A percentile compares a stretch with the other conserved stretches of the same genome.
These are phyloP conservation scores for Mortierella sp. DNA, from an alignment of 371 early-diverging fungal genomes.

Conservation along the genomic window DNA sequence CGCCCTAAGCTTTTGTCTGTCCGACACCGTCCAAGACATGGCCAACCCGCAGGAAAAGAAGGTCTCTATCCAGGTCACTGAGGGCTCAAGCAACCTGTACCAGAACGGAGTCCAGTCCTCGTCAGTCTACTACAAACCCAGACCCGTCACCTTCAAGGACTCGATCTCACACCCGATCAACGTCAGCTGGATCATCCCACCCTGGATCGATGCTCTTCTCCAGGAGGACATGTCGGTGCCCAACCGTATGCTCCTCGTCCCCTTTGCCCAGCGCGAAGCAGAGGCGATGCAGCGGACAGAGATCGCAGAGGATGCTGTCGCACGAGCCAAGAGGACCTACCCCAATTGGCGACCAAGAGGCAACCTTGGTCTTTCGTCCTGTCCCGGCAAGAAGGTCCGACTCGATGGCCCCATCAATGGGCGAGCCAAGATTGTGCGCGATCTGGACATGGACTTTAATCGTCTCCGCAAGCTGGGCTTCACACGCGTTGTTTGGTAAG, in stretches of 20 bases:
- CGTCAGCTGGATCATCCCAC: conserved; percentile 71
- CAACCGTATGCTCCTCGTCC: conserved; percentile 53
- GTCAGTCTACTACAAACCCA: conserved; percentile 20
- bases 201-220: conserved; percentile 46
- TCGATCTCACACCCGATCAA: conserved; percentile 72
- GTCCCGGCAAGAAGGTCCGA: conserved; percentile 89
- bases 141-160: conserved; percentile 57
- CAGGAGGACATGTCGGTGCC: conserved; percentile 58
- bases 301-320: conserved; percentile 25
- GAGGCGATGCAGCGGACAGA: conserved; percentile 29
- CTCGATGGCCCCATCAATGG: conserved; percentile 83
- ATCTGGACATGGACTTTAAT: conserved; percentile 79
- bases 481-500: conserved; percentile 79
- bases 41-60: conserved; percentile 14
- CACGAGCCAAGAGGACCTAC: conserved; percentile 29
- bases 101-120: conserved; percentile 14
- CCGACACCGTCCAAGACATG: conserved; percentile 8
- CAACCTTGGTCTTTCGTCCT: conserved; percentile 81
- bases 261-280: conserved; percentile 57
- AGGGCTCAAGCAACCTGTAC: conserved; percentile 5
- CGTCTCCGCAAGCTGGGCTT: conserved; percentile 73
- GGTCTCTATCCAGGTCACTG: conserved; percentile 10
- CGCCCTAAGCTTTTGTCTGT: not conserved
- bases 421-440: conserved; percentile 80
- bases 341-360: conserved; percentile 57